phyloP scores from a whole-genome alignment of 148 eudicot species.

The Fagopyrum homotropicum region DNA sequence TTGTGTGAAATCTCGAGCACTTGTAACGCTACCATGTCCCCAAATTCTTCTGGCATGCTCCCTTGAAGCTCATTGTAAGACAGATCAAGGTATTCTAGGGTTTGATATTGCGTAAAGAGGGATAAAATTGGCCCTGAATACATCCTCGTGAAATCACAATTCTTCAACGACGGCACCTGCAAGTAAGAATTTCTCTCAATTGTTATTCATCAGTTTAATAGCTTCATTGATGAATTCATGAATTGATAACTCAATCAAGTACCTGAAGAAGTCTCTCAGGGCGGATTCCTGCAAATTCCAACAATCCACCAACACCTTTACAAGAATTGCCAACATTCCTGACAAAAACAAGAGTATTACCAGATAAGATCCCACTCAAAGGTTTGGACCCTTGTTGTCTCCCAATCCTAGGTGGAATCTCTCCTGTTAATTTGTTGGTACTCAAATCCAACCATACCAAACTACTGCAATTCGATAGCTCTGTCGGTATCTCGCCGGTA shows the following conservation, averaged over 20 bases:
- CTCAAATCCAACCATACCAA: slow-evolving; percentile 92
- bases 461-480: slow-evolving; percentile 64
- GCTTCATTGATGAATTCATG: too few species aligned
- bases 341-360: slow-evolving; percentile 79
- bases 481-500: slow-evolving; percentile 59
- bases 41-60: slow-evolving; percentile 78
- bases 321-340: slow-evolving; percentile 92
- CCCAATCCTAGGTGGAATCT: slow-evolving; percentile 78
- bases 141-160: slow-evolving; percentile 77
- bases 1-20: slow-evolving; percentile 84
- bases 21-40: slow-evolving; percentile 89
- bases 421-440: slow-evolving; percentile 71
- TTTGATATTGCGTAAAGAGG: slow-evolving; percentile 77
- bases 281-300: slow-evolving; percentile 85
- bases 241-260: background rate
- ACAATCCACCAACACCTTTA: slow-evolving; percentile 87
- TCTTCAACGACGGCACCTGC: slow-evolving; percentile 56
- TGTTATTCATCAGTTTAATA: background rate
- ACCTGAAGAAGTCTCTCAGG: slow-evolving; percentile 67
- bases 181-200: background rate
- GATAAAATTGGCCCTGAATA: slow-evolving; percentile 88
- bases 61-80: slow-evolving; percentile 86
- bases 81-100: slow-evolving; percentile 88
- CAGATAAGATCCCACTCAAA: slow-evolving; percentile 68
- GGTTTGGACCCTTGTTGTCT: slow-evolving; percentile 75